Percentiles rank a stretch among this genome's conserved stretches.
Conservation (phyloP, 306 rosid genomes). For the Medicago arabica region DNA sequence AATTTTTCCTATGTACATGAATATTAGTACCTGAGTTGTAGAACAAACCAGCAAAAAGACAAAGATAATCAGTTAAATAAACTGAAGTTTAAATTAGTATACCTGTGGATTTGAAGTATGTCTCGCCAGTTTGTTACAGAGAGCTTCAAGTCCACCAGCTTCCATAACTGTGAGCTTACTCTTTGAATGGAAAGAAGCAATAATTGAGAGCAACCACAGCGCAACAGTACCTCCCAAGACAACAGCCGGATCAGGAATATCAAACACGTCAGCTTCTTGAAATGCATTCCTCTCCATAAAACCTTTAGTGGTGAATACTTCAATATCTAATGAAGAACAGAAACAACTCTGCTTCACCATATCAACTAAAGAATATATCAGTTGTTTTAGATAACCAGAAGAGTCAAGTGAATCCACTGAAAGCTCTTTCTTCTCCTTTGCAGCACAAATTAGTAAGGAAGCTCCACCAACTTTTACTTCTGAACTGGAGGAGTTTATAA, state of each 20-base stretch:
- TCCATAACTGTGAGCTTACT: slow-evolving; percentile 68
- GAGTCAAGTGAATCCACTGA: slow-evolving; percentile 71
- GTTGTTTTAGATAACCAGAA: slow-evolving; percentile 66
- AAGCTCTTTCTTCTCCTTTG: slow-evolving; percentile 71
- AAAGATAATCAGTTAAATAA: not conserved
- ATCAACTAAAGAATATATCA: slow-evolving; percentile 75
- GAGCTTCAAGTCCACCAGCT: slow-evolving; percentile 90
- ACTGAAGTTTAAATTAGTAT: slow-evolving; percentile 32
- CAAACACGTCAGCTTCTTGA: slow-evolving; percentile 72
- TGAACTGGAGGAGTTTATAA: slow-evolving; percentile 73
- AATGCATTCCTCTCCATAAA: slow-evolving; percentile 74
- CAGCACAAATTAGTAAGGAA: slow-evolving; percentile 81
- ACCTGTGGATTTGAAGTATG: slow-evolving; percentile 86
- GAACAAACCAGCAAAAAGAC: slow-evolving; percentile 31
- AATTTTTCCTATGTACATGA: slow-evolving; percentile 20
- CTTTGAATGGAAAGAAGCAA: slow-evolving; percentile 66
- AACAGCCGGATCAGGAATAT: slow-evolving; percentile 68
- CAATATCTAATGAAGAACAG: slow-evolving; percentile 63
- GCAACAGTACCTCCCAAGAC: slow-evolving; percentile 78
- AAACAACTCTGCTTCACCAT: slow-evolving; percentile 69
- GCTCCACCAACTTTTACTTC: slow-evolving; percentile 87
- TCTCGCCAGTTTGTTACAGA: slow-evolving; percentile 71
- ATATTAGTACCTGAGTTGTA: slow-evolving; percentile 21
- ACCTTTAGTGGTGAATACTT: slow-evolving; percentile 65
- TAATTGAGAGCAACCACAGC: slow-evolving; percentile 82